A percentile compares a stretch with the other conserved stretches of the same genome.
Evolutionary conservation across 2,329 filamentous ascomycete genomes (phyloP).

Genomic region (Aspergillus sp.): DNA sequence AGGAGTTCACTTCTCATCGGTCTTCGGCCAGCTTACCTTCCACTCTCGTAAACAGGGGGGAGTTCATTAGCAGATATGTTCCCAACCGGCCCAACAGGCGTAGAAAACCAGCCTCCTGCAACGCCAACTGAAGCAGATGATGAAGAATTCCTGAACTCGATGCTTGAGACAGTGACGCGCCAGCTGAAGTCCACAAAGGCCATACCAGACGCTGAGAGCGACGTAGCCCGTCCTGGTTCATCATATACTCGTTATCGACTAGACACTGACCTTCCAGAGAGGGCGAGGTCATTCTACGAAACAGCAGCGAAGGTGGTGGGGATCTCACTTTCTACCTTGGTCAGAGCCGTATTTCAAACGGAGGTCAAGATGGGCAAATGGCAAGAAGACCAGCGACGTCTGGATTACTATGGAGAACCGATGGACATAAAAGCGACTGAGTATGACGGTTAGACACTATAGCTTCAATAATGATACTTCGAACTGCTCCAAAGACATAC

Average conservation of each 20-base stretch:
- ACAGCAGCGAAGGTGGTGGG: conserved; percentile 44
- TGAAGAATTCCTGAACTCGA: conserved; percentile 24
- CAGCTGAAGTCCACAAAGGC: conserved; percentile 32
- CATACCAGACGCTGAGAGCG: conserved; percentile 28
- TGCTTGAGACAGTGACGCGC: conserved; percentile 38
- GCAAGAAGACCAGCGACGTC: conserved; percentile 27
- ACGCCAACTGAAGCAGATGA: conserved; percentile 10
- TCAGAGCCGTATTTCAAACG: conserved; percentile 43
- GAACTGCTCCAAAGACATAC: neutral
- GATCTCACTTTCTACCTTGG: conserved; percentile 42
- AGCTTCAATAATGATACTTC: neutral
- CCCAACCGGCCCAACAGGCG: conserved; percentile 21
- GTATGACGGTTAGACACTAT: conserved; percentile 3
- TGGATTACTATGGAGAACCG: conserved; percentile 18
- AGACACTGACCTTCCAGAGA: conserved; percentile 40
- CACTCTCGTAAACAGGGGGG: conserved; percentile 9
- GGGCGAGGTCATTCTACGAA: conserved; percentile 43
- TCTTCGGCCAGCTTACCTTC: neutral
- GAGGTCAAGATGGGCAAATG: conserved; percentile 40
- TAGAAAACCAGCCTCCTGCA: conserved; percentile 7
- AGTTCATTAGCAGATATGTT: conserved; percentile 38
- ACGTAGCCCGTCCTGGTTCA: conserved; percentile 41
- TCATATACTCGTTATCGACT: conserved; percentile 44
- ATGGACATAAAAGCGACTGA: conserved; percentile 9
- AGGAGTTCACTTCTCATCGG: neutral